Evolutionary conservation across 2,329 filamentous ascomycete species (phyloP).

Genomic region (Fusarium globosum): DNA sequence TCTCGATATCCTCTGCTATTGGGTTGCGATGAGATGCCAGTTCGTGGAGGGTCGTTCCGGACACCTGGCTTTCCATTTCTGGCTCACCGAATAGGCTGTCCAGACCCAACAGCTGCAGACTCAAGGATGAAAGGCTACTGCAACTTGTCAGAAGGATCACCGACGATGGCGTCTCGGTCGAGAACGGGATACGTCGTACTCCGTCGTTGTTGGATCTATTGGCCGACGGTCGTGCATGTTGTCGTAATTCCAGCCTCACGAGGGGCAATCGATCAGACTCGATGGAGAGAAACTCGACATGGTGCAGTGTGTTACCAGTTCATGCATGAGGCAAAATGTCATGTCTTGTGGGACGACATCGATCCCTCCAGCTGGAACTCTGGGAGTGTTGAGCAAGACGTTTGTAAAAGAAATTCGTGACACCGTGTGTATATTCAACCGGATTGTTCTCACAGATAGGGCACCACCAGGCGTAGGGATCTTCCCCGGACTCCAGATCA

Average conservation of each 20-base stretch:
- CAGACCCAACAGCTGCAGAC: constrained; percentile 1
- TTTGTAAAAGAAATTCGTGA: constrained; percentile 3
- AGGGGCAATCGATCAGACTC: constrained; percentile 3
- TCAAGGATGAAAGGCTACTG: constrained; percentile 13
- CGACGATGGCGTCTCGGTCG: constrained; percentile 10
- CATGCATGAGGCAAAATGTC: constrained; percentile 26
- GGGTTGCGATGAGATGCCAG: background rate
- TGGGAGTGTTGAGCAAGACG: background rate
- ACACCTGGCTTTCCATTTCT: constrained; percentile 10
- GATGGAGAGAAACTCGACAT: background rate
- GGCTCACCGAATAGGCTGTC: constrained; percentile 15
- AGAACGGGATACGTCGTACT: constrained; percentile 6
- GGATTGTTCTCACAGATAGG: background rate
- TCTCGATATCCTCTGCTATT: background rate
- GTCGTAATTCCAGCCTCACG: constrained; percentile 6
- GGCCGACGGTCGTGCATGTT: background rate
- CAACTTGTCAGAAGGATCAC: constrained; percentile 30
- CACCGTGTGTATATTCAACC: constrained; percentile 8
- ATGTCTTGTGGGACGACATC: constrained; percentile 8
- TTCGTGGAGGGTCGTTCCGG: background rate
- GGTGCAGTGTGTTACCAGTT: constrained; percentile 17
- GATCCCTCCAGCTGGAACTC: constrained; percentile 1
- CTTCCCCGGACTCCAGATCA: constrained; percentile 12
- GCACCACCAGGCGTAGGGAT: background rate
- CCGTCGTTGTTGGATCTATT: background rate